Base-by-base conservation (phyloP, 345 rosid genomes). In the Salix arbutifolia region DNA sequence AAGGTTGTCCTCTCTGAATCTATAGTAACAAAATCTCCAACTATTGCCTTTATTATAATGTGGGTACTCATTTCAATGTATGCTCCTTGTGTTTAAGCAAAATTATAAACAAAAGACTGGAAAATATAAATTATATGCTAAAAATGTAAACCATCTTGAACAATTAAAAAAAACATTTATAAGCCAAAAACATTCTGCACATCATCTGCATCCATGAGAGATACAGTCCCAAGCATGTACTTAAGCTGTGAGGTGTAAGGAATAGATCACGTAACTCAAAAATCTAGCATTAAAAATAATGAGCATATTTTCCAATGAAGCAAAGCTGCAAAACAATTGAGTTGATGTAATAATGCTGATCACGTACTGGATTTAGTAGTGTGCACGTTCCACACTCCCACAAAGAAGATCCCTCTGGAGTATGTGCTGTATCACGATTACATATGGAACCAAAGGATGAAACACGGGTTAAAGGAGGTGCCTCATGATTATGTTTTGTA, bases 371-470 rank as follows among this genome's bases (percentile, higher is more conserved):
- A 85, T 93, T 93, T 85, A 93, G 68, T 74, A 93, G 81, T 68
- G 94, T 91, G 85, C 98, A 93, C 5, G 81, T 86, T 68, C 71
- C 83, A 87, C 99, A 96, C 76, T 83, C 84, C 98, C 97, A 96
- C 91, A 73, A 76, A 9, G 82, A 81, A 70, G 78, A 40, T 73
- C 86, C 90, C 50, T 71, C 81, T 68, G 69, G 62, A 70, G 14
- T n/a, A 70, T 71, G 73, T 70, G 52, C 66, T 81, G 86, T 75
- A 70, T 70, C 81, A 78, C 38, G 10, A 71, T 73, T 38, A 85
- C 31, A 69, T 67, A 26, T 50, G 18, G 76, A 78, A 13, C 67
- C 69, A 25, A 74, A 75, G 79, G 86, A 70, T 67, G 78, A 74
- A 65, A 64, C 73, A 58, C 73, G 6, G 21, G 85, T 70, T 53